These are phyloP conservation scores for Spergularia bocconei DNA, from an alignment of 148 eudicot species.

Conservation along the genomic window DNA sequence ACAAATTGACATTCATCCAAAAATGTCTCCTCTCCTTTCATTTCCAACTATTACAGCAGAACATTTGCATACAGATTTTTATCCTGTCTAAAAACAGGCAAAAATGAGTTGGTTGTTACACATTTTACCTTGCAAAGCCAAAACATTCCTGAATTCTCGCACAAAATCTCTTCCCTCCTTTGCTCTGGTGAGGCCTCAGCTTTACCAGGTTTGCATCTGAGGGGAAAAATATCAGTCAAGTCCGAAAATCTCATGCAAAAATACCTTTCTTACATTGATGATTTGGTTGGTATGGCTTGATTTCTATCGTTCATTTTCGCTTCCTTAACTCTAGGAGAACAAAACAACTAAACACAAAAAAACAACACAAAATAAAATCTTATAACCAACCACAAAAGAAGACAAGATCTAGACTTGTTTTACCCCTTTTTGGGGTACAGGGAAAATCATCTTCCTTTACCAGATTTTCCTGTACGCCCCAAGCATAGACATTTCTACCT, in stretches of 20 bases:
- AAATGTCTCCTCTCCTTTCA: slow-evolving; percentile 24
- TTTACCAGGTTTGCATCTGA: slow-evolving; percentile 23
- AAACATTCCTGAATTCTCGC: background rate
- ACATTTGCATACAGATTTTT: background rate
- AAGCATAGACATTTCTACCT: background rate
- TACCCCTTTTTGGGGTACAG: slow-evolving; percentile 29
- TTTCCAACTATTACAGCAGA: background rate
- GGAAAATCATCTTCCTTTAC: slow-evolving; percentile 3
- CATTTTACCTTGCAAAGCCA: slow-evolving; percentile 13
- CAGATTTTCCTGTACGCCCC: slow-evolving; percentile 27
- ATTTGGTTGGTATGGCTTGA: slow-evolving; percentile 16
- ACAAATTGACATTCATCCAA: background rate
- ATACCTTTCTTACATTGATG: background rate
- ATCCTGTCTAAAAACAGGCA: slow-evolving; percentile 12
- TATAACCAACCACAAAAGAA: background rate
- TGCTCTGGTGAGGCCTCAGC: slow-evolving; percentile 22
- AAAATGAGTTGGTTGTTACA: slow-evolving; percentile 4
- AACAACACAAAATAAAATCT: slow-evolving; percentile 4
- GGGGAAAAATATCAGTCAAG: background rate
- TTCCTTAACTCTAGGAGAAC: background rate
- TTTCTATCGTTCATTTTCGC: slow-evolving; percentile 7
- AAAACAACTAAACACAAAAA: background rate
- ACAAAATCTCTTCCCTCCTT: slow-evolving; percentile 20
- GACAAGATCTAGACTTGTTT: background rate
- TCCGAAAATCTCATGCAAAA: background rate